Base-by-base conservation (phyloP, 441 rosid species). In the Syzygium syzygioides region DNA sequence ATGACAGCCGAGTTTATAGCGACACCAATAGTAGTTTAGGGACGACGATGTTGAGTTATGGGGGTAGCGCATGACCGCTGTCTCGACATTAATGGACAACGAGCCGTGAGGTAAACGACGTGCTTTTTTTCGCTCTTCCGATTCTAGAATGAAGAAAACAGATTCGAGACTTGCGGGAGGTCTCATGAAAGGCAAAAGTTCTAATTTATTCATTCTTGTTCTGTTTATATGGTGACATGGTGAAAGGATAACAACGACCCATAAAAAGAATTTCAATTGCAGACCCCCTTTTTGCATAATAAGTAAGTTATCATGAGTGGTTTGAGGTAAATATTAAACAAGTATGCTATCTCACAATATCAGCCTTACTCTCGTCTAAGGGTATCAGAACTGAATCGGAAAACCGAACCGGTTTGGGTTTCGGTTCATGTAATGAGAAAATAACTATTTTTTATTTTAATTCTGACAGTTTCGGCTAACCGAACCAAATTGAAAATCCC, bases 21-120 rank as follows among this genome's bases (percentile, higher is more conserved):
- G 4, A 41, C n/a, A 41, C 17, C 52, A 1, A 23, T 20, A 10
- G 80, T 2, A 45, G 19, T 7, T 20, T 34, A 34, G 15, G 0
- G 6, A 71, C 4, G 1, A 41, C 8, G 26, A 11, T 71, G 26
- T 71, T 10, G 80, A 20, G 50, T 10, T 18, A 11, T 12, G 50
- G 15, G 79, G 14, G 45, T 3, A 11, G 52, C 25, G 17, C 50
- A 12, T 5, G 5, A 20, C 0, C 23, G 28, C 11, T 6, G 0
- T 41, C 83, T 76, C 2, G 10, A 41, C 52, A 3, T 76, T 76
- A 76, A 25, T 20, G 10, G 23, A 12, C 15, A 76, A 37, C 2
- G 5, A 76, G 52, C 10, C 2, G 10, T 14, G 9, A 23, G 52
- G 23, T 11, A 12, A 12, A 20, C 17, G 1, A 71, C 26, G 41